Percentiles rank a stretch among this genome's conserved stretches.
Evolutionary conservation across 1,284 basidiomycete species (phyloP).

Genomic region (Sparassis latifolia): DNA sequence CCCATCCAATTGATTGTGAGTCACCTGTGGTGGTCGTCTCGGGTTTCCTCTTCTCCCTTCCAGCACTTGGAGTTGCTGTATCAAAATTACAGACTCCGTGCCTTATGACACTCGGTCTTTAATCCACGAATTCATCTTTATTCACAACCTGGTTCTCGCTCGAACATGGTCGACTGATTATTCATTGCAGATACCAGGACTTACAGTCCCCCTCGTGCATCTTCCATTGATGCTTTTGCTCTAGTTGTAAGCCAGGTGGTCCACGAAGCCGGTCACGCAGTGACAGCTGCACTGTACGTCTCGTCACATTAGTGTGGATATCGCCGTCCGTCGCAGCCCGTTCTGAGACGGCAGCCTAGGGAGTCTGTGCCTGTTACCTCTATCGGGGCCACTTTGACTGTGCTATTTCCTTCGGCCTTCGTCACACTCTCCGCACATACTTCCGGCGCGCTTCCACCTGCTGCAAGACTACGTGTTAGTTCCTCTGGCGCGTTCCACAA

Average conservation of each 20-base stretch:
- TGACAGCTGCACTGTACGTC: slow-evolving; percentile 59
- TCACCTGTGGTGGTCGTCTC: too few relatives aligned
- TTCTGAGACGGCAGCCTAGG: slow-evolving; percentile 23
- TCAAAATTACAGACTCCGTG: too few relatives aligned
- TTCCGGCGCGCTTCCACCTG: slow-evolving; percentile 28
- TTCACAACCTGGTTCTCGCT: too few relatives aligned
- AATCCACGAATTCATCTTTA: too few relatives aligned
- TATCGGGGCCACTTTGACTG: slow-evolving; percentile 47
- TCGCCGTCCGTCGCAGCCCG: not conserved
- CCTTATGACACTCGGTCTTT: too few relatives aligned
- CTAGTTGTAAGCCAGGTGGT: slow-evolving; percentile 53
- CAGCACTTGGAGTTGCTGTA: too few relatives aligned
- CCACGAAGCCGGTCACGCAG: slow-evolving; percentile 68
- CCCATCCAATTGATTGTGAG: too few relatives aligned
- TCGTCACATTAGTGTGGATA: not conserved
- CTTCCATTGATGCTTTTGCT: slow-evolving; percentile 53
- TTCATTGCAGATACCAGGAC: slow-evolving; percentile 59
- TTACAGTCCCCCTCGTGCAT: slow-evolving; percentile 65
- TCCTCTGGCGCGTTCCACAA: slow-evolving; percentile 72
- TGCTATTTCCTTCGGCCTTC: slow-evolving; percentile 65
- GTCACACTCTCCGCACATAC: slow-evolving; percentile 44
- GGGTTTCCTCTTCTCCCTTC: too few relatives aligned
- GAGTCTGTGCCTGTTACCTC: slow-evolving; percentile 50
- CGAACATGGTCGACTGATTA: not conserved
- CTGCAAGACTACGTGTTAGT: slow-evolving; percentile 46